phyloP scores from a whole-genome alignment of 2,329 filamentous ascomycete species.

The Venturia oleaginea region DNA sequence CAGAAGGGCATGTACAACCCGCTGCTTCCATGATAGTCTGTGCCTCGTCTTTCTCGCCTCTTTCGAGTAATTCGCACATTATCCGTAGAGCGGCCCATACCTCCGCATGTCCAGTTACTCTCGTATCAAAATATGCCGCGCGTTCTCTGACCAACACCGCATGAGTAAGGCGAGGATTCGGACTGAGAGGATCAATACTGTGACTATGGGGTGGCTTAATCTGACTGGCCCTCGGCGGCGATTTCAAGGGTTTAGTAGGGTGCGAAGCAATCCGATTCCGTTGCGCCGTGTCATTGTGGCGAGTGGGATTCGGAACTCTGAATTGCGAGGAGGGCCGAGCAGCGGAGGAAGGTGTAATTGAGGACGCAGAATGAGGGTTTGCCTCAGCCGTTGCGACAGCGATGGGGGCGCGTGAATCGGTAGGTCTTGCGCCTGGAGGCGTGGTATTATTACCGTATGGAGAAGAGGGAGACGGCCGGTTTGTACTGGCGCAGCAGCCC shows the following conservation, averaged over 20 bases:
- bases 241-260: not conserved
- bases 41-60: conserved; percentile 43
- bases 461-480: not conserved
- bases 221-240: not conserved
- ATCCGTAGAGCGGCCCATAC: conserved; percentile 70
- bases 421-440: not conserved
- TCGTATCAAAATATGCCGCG: conserved; percentile 80
- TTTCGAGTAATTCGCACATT: conserved; percentile 59
- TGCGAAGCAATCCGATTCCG: not conserved
- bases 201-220: not conserved
- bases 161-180: conserved; percentile 31
- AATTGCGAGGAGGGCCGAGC: not conserved
- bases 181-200: not conserved
- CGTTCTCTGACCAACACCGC: conserved; percentile 61
- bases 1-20: conserved; percentile 43
- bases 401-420: not conserved
- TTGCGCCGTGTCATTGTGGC: not conserved
- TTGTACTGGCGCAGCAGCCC: conserved; percentile 7
- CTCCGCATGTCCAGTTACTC: conserved; percentile 67
- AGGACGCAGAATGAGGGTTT: not conserved
- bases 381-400: not conserved
- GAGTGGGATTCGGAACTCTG: too few species aligned
- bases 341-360: not conserved
- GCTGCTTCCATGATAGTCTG: conserved; percentile 74
- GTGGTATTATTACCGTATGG: conserved; percentile 5